Evolutionary conservation across 257 asterid species (phyloP), one percentile per base, ranked within the genome.

Genomic region (Capsicum chinense): DNA sequence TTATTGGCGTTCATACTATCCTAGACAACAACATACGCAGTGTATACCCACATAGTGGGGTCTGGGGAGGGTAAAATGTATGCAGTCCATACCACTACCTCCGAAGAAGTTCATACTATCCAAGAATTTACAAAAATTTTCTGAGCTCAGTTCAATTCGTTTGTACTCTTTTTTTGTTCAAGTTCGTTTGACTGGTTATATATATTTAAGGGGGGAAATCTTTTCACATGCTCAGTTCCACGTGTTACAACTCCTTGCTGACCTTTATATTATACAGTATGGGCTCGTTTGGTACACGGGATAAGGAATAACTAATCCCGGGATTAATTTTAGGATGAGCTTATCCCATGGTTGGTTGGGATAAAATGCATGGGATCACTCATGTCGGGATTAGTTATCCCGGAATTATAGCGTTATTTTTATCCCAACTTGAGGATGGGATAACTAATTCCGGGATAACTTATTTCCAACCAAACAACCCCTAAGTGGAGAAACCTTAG

Each of bases 231-330:
- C 9, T 66, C 73, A 66, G 4, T 66, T 64, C 73, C 8, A 16
- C 33, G 9, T 66, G 73, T 66, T 16, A 66, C 73, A 66, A 66
- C 33, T 66, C 73, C 73, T 66, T 66, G 73, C 48, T 35, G 71
- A 66, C 73, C 19, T 66, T 47, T 66, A 35, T 66, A 66, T 66
- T 66, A 33, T 26, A 33, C 73, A 66, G 47, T 33, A 66, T 12
- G 73, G 35, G n/a, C 4, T 39, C 44, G 44, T 39, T 39, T 39
- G 44, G 44, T 39, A 3, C 44, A 39, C 3, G 44, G 44, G 44
- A 39, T 39, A 39, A 39, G 44, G 44, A 39, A 39, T 39, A 39
- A 39, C 44, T 39, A 39, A 39, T 39, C 44, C 44, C 44, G 44
- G 44, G 44, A 39, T 39, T 39, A 39, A 39, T 39, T 39, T 39